phyloP scores from a whole-genome alignment of 352 stramenopile species.

The Aphanomyces euteiches region DNA sequence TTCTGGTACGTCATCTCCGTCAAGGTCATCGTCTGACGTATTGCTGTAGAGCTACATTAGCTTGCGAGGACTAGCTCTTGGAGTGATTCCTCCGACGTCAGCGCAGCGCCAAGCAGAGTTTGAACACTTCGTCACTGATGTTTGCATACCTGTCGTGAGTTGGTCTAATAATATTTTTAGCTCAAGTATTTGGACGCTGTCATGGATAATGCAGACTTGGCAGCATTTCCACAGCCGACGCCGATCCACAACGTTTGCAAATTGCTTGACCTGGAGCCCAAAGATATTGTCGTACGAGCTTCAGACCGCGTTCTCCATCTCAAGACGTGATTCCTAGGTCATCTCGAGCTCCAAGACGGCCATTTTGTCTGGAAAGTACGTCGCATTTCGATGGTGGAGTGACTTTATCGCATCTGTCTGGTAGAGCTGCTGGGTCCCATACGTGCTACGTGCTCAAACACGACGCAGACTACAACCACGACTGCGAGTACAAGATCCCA shows the following conservation, averaged over 20 bases:
- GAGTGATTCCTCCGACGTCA: slow-evolving; percentile 24
- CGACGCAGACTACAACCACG: slow-evolving; percentile 14
- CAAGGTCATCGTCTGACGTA: not conserved
- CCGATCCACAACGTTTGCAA: slow-evolving; percentile 11
- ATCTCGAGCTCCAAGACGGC: slow-evolving; percentile 17
- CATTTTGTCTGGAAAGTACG: slow-evolving; percentile 27
- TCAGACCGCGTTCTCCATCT: not conserved
- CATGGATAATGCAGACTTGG: slow-evolving; percentile 4
- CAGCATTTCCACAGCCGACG: not conserved
- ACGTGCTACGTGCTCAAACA: slow-evolving; percentile 21
- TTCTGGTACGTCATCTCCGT: slow-evolving; percentile 8
- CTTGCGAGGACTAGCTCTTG: slow-evolving; percentile 15
- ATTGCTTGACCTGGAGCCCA: slow-evolving; percentile 7
- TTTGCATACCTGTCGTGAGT: not conserved
- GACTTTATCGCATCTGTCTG: not conserved
- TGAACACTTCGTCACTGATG: slow-evolving; percentile 22
- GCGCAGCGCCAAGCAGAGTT: slow-evolving; percentile 21
- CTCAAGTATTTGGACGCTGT: slow-evolving; percentile 24
- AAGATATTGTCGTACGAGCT: slow-evolving; percentile 23
- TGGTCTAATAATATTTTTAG: not conserved
- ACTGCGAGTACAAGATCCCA: slow-evolving; percentile 26
- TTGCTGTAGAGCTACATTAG: slow-evolving; percentile 26
- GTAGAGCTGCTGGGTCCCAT: slow-evolving; percentile 18
- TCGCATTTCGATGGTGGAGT: not conserved
- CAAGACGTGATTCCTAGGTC: slow-evolving; percentile 2